Evolutionary conservation across 768 basidiomycete species (phyloP).

Genomic region (Auricularia heimuer): DNA sequence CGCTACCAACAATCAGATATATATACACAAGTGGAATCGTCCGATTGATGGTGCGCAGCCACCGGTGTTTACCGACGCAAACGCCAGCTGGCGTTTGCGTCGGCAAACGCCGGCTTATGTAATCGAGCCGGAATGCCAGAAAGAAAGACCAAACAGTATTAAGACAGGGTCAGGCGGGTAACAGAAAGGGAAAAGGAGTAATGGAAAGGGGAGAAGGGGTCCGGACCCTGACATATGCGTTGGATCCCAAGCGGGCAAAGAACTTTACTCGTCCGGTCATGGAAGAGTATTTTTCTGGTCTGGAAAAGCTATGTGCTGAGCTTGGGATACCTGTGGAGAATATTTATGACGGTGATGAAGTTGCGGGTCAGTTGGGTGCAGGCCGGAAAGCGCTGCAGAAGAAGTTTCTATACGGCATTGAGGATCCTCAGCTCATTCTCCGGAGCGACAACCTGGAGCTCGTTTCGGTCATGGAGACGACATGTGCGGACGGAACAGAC

Average conservation of each 20-base stretch:
- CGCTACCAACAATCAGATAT: too few relatives aligned
- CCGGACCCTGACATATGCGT: too few relatives aligned
- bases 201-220: too few relatives aligned
- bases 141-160: too few relatives aligned
- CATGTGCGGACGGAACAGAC: conserved; percentile 30
- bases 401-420: conserved; percentile 13
- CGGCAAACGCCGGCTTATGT: too few relatives aligned
- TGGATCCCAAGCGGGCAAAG: conserved; percentile 6
- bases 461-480: conserved; percentile 36
- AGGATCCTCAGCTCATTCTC: conserved; percentile 14
- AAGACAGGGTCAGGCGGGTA: too few relatives aligned
- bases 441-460: conserved; percentile 30
- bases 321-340: conserved; percentile 8
- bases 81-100: too few relatives aligned
- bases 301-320: not conserved
- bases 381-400: conserved; percentile 8
- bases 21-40: too few relatives aligned
- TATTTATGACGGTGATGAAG: conserved; percentile 9
- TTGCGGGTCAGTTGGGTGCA: conserved; percentile 1
- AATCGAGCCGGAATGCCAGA: too few relatives aligned
- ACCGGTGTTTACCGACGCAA: too few relatives aligned
- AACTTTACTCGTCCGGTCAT: not conserved
- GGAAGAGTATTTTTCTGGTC: not conserved
- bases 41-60: too few relatives aligned
- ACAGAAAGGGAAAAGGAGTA: too few relatives aligned